A percentile compares a stretch with the other conserved stretches of the same genome.
phyloP scores from a whole-genome alignment of 2,329 filamentous ascomycete genomes.

The Rutstroemia sydowiana region DNA sequence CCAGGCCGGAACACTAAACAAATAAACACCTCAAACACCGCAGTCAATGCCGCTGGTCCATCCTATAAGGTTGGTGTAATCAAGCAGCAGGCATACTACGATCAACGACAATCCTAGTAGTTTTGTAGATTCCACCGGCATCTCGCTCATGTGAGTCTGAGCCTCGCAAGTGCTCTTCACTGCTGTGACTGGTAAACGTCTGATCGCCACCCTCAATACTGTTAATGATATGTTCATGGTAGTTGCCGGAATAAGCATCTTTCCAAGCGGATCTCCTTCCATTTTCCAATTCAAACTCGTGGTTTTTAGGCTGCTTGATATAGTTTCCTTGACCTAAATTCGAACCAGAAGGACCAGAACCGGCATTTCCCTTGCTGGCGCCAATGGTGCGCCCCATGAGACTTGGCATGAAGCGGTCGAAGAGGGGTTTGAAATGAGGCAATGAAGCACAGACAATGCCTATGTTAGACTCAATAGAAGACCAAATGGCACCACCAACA shows the following conservation, averaged over 20 bases:
- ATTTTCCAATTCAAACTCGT: conserved; percentile 1
- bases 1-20: no score
- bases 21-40: no score
- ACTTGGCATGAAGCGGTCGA: conserved; percentile 1
- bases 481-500: conserved; percentile 1
- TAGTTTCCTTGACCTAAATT: background rate
- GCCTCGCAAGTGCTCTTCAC: conserved; percentile 1
- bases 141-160: background rate
- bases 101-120: background rate
- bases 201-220: background rate
- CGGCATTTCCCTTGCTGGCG: background rate
- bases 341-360: background rate
- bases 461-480: conserved; percentile 5
- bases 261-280: background rate
- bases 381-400: background rate
- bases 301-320: background rate
- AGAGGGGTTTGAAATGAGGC: conserved; percentile 6
- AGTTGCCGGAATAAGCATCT: conserved; percentile 2
- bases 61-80: no score
- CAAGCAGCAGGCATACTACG: background rate
- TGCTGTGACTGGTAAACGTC: background rate
- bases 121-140: background rate
- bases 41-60: background rate
- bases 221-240: background rate
- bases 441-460: conserved; percentile 5